Evolutionary conservation across 345 rosid genomes (phyloP), one percentile per base, ranked within the genome.

Genomic region (Linum tenue): DNA sequence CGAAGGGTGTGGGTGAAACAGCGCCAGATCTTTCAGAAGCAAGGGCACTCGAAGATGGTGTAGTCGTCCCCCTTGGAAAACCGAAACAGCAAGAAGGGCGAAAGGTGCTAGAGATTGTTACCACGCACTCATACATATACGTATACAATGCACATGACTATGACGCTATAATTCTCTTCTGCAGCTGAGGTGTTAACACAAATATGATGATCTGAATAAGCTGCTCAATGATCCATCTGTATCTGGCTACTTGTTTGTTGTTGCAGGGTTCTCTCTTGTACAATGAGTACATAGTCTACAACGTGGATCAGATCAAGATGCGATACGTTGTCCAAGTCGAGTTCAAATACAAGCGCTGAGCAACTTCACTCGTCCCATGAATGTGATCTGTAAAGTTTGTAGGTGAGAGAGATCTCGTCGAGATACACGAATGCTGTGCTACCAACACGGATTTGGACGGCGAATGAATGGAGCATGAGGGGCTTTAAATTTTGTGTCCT

Each of bases 271-370:
- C 69, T 66, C 83, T 91, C 44, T 22, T 73, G 75, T 88, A 85
- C 83, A 89, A 91, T 17, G 95, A 91, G 69, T 91, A 85, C 79
- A 83, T 86, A 39, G 96, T 91, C 39, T 89, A 89, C 89, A 83
- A 83, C 68, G 90, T 85, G 64, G 88, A 81, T 69, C 96, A 86
- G 76, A 88, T 91, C 60, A 79, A 83, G 81, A 85, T 88, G 94
- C 84, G 87, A 11, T 85, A 88, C 41, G 75, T 86, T 63, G 77
- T 91, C 64, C 89, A 85, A 80, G 96, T 86, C 77, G 82, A 85
- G 74, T 88, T 86, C 80, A 83, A 82, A 14, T 86, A 67, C 75
- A 50, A 44, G 39, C 43, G 8, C 37, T 68, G 55, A 66, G 31
- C 3, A 22, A 22, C 31, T 22, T 22, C 31, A 22, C 31, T 22